phyloP scores from a whole-genome alignment of 208 protist genomes.

The Acanthamoeba healyi region DNA sequence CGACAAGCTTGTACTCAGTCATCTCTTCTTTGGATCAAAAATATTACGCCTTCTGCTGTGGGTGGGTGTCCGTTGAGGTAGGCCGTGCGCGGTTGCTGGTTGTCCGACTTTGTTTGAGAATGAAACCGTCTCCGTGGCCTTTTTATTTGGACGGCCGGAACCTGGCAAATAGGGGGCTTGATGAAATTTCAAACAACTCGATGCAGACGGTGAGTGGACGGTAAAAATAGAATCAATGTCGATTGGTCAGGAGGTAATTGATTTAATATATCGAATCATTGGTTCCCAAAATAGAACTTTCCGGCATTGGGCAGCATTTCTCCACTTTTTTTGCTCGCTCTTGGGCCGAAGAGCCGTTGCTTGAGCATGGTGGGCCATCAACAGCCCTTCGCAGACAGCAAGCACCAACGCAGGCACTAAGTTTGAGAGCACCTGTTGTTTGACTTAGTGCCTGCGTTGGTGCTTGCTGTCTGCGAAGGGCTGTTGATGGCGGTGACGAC shows the following conservation, averaged over 20 bases:
- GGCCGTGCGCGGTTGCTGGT: background rate
- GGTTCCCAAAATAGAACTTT: background rate
- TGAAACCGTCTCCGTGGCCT: background rate
- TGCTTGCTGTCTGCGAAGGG: no score
- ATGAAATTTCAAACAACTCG: background rate
- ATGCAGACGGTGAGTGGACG: no score
- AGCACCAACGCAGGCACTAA: no score
- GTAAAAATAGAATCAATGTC: background rate
- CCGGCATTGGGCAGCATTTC: background rate
- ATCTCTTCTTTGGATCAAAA: background rate
- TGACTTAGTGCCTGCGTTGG: no score
- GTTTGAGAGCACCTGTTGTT: no score
- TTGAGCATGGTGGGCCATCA: no score
- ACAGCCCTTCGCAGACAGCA: no score
- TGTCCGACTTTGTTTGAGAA: background rate
- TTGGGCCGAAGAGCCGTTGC: no score
- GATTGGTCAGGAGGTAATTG: background rate
- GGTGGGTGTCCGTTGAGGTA: no score
- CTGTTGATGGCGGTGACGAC: no score
- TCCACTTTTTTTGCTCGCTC: background rate
- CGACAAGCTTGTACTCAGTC: slow-evolving; percentile 78
- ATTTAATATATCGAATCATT: background rate
- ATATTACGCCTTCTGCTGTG: background rate
- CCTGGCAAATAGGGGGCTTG: background rate
- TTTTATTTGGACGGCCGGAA: background rate